Conservation (phyloP, 108 stramenopile genomes). For the Hondaea fermentalgiana region DNA sequence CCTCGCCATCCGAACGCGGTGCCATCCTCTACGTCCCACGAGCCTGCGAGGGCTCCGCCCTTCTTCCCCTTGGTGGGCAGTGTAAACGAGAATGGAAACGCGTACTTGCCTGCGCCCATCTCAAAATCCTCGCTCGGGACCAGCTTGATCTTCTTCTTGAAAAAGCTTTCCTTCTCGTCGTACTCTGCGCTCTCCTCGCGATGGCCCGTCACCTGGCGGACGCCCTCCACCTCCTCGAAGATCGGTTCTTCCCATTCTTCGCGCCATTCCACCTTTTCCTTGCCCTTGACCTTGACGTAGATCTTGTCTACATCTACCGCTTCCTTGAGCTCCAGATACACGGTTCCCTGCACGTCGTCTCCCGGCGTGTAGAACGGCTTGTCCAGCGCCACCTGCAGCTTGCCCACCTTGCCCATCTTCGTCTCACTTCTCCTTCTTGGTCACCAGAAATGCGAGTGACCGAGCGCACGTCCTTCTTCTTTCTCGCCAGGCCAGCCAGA, state of each 20-base stretch:
- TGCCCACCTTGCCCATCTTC: not conserved
- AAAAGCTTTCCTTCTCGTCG: not conserved
- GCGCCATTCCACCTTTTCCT: not conserved
- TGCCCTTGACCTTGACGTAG: constrained; percentile 2
- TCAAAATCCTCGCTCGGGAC: not conserved
- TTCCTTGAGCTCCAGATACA: not conserved
- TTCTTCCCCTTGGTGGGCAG: not conserved
- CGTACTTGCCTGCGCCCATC: not conserved
- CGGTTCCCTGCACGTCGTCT: not conserved
- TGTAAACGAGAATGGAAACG: not conserved
- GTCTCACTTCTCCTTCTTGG: no score
- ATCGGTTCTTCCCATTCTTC: not conserved
- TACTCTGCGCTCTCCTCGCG: not conserved
- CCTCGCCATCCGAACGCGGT: not conserved
- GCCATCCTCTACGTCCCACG: not conserved
- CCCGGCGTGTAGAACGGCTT: constrained; percentile 2
- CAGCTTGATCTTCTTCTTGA: not conserved
- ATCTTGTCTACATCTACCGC: not conserved
- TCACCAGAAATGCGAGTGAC: no score
- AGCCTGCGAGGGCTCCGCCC: not conserved
- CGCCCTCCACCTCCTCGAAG: not conserved
- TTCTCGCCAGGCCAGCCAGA: no score
- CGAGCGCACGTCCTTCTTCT: no score
- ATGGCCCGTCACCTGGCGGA: not conserved
- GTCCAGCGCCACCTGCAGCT: not conserved